Percentiles rank a stretch among this genome's conserved stretches.
Conservation (phyloP, 2,329 filamentous ascomycete species). For the Proliferodiscus dingleyae region DNA sequence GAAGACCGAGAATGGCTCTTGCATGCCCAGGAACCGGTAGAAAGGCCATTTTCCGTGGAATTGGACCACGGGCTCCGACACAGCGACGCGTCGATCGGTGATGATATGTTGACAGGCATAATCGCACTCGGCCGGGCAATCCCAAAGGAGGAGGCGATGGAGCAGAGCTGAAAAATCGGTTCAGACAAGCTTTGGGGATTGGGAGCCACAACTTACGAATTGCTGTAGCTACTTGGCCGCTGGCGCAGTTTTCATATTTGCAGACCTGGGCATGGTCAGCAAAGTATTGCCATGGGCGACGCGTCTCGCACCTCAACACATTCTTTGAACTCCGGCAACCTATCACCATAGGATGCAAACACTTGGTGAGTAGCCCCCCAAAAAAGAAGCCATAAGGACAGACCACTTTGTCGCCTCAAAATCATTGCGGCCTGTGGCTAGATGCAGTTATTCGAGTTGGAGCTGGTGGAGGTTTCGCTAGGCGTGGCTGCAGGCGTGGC, state of each 20-base stretch:
- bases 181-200: conserved; percentile 10
- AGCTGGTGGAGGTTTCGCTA: no score
- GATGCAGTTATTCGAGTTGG: no score
- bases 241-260: conserved; percentile 70
- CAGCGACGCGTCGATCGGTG: conserved; percentile 64
- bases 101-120: conserved; percentile 95
- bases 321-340: conserved; percentile 77
- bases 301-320: conserved; percentile 66
- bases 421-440: conserved; percentile 17
- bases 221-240: conserved; percentile 47
- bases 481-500: no score
- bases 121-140: conserved; percentile 90
- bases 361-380: conserved; percentile 37
- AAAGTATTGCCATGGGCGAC: conserved; percentile 4
- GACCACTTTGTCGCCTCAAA: conserved; percentile 12
- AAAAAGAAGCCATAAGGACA: conserved; percentile 10
- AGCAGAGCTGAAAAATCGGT: conserved; percentile 63
- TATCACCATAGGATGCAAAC: conserved; percentile 75
- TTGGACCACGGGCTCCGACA: conserved; percentile 69
- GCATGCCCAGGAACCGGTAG: conserved; percentile 80
- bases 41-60: conserved; percentile 99
- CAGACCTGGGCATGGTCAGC: conserved; percentile 57
- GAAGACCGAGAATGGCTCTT: conserved; percentile 89
- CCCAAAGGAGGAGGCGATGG: conserved; percentile 86
- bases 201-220: conserved; percentile 23